Conservation (phyloP, 371 early-diverging fungal genomes). For the Mucor saturninus region DNA sequence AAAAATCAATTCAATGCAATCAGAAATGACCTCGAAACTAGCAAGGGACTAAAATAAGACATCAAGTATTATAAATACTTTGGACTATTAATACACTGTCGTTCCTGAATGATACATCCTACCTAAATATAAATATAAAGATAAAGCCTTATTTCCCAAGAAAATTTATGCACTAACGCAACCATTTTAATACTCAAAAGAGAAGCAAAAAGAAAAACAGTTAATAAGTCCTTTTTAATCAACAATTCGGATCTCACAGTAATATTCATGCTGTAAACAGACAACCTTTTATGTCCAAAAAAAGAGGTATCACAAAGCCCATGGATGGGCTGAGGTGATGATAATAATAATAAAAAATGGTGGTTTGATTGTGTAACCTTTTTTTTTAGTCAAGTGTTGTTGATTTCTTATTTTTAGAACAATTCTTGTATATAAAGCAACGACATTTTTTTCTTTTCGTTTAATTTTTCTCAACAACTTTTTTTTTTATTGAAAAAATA, state of each 20-base stretch:
- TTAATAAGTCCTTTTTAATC: not conserved
- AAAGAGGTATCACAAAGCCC: not conserved
- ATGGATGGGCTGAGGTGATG: not conserved
- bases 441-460: not conserved
- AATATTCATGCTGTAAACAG: not conserved
- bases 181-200: too few species aligned
- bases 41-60: too few species aligned
- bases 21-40: too few species aligned
- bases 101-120: too few species aligned
- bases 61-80: too few species aligned
- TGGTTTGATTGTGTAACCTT: slow-evolving; percentile 1
- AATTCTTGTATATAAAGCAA: not conserved
- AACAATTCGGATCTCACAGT: too few species aligned
- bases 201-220: not conserved
- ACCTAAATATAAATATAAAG: too few species aligned
- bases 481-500: slow-evolving; percentile 3
- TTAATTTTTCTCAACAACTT: slow-evolving; percentile 6
- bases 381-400: not conserved
- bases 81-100: too few species aligned
- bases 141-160: too few species aligned
- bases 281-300: not conserved
- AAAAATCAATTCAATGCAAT: too few species aligned
- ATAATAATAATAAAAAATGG: not conserved
- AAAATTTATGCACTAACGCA: too few species aligned
- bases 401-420: slow-evolving; percentile 4